Evolutionary conservation across 768 basidiomycete species (phyloP).

Genomic region (Mycena filopes): DNA sequence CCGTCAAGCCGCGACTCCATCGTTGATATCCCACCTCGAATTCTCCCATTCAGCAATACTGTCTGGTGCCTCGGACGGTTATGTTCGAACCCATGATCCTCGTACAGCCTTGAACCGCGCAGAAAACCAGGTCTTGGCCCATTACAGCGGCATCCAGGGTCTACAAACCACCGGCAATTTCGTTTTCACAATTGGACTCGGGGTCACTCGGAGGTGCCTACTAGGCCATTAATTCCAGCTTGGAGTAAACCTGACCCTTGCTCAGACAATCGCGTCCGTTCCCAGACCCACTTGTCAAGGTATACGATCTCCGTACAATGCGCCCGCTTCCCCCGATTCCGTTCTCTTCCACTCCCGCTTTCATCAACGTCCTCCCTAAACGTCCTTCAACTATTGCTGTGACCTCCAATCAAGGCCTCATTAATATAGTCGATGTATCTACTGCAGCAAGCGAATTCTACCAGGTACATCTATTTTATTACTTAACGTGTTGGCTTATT

Average conservation of each 20-base stretch:
- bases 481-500: slow-evolving; percentile 15
- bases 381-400: slow-evolving; percentile 79
- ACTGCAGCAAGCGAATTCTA: slow-evolving; percentile 78
- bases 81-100: slow-evolving; percentile 75
- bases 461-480: slow-evolving; percentile 63
- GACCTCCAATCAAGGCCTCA: slow-evolving; percentile 82
- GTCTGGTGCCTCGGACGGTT: slow-evolving; percentile 80
- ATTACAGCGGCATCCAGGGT: slow-evolving; percentile 84
- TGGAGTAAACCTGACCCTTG: slow-evolving; percentile 12
- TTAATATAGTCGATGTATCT: slow-evolving; percentile 86
- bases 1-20: slow-evolving; percentile 65
- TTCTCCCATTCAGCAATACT: slow-evolving; percentile 72
- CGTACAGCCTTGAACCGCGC: slow-evolving; percentile 66
- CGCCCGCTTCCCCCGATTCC: slow-evolving; percentile 85
- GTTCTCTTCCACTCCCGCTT: slow-evolving; percentile 88
- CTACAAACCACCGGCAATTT: slow-evolving; percentile 83
- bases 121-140: slow-evolving; percentile 73
- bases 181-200: slow-evolving; percentile 88
- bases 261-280: slow-evolving; percentile 86
- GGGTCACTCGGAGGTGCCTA: slow-evolving; percentile 68
- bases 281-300: slow-evolving; percentile 92
- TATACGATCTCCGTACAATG: slow-evolving; percentile 90
- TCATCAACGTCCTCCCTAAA: slow-evolving; percentile 83
- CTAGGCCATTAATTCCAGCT: slow-evolving; percentile 25
- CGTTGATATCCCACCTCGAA: slow-evolving; percentile 72